Percentiles rank a stretch among this genome's conserved stretches.
Conservation (phyloP, 1,284 basidiomycete species). For the Coniferiporia weirii region DNA sequence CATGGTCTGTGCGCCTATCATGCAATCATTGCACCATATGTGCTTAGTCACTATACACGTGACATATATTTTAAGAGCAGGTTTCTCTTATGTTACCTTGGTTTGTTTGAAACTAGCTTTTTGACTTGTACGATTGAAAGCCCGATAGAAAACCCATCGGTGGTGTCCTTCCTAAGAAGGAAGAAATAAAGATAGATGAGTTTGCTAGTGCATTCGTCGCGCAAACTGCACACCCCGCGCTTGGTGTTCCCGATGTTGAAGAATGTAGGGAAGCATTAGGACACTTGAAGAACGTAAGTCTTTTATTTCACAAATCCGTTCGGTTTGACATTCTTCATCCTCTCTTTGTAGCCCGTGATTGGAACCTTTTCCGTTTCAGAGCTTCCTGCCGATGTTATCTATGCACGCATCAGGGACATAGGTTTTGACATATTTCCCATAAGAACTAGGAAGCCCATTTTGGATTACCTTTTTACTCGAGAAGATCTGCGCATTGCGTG, state of each 20-base stretch:
- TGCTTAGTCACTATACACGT: too few relatives aligned
- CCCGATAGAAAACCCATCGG: too few relatives aligned
- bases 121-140: too few relatives aligned
- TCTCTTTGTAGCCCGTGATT: background rate
- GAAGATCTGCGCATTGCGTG: background rate
- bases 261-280: background rate
- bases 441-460: background rate
- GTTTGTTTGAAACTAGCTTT: too few relatives aligned
- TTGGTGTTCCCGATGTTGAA: background rate
- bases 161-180: too few relatives aligned
- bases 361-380: background rate
- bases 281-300: constrained; percentile 1
- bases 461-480: background rate
- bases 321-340: background rate
- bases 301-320: background rate
- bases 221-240: too few relatives aligned
- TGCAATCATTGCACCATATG: too few relatives aligned
- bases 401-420: background rate
- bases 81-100: too few relatives aligned
- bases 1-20: too few relatives aligned
- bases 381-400: background rate
- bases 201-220: too few relatives aligned
- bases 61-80: too few relatives aligned
- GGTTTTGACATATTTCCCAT: background rate
- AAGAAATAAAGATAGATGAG: too few relatives aligned